A percentile compares a stretch with the other conserved stretches of the same genome.
phyloP scores from a whole-genome alignment of 2,329 filamentous ascomycete genomes.

The Pseudogymnoascus sp. region DNA sequence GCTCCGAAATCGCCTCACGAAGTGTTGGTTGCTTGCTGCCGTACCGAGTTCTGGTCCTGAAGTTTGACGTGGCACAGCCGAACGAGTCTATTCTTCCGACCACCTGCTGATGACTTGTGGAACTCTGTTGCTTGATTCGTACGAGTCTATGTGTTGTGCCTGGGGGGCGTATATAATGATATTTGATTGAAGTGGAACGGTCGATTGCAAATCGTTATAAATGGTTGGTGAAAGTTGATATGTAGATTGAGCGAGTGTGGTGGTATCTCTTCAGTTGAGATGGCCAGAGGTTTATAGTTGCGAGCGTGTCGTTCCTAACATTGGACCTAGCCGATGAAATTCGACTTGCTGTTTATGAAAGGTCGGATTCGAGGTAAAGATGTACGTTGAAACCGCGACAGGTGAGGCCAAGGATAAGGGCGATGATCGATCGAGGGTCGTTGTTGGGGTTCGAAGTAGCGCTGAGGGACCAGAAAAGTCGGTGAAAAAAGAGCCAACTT shows the following conservation, averaged over 20 bases:
- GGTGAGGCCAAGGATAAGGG: background rate
- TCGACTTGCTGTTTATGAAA: background rate
- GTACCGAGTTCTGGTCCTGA: conserved; percentile 2
- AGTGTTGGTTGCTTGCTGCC: background rate
- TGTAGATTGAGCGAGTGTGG: background rate
- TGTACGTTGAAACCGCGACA: background rate
- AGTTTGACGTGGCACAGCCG: conserved; percentile 8
- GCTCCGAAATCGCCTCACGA: background rate
- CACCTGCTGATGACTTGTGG: background rate
- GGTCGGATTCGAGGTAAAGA: background rate
- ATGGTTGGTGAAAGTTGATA: background rate
- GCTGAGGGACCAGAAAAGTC: background rate
- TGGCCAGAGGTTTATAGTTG: conserved; percentile 1
- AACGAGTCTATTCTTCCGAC: background rate
- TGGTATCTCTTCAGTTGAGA: background rate
- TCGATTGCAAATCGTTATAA: conserved; percentile 3
- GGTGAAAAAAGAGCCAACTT: background rate
- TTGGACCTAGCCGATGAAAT: background rate
- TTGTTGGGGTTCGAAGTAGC: conserved; percentile 1
- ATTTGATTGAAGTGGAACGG: conserved; percentile 3
- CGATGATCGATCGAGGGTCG: background rate
- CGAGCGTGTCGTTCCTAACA: background rate
- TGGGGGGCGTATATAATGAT: background rate
- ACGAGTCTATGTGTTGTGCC: background rate
- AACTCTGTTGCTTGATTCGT: background rate